Percentiles rank a stretch among this genome's conserved stretches.
Evolutionary conservation across 192 early-diverging fungal species (phyloP).

Genomic region (Spizellomyces punctatus): DNA sequence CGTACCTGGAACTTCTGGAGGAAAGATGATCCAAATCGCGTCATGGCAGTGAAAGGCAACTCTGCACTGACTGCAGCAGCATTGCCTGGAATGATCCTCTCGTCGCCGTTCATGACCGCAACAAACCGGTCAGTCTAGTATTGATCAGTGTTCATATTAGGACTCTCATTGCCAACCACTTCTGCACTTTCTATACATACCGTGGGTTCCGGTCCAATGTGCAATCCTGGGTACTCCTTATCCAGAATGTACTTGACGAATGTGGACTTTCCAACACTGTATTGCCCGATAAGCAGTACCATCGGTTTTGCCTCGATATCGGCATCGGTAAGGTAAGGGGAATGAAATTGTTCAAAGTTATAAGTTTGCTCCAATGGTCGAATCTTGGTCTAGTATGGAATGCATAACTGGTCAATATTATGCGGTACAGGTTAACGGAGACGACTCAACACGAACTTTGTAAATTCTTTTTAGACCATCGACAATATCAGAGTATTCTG

Average conservation of each 20-base stretch:
- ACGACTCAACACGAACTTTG: conserved; percentile 6
- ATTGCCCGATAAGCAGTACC: conserved; percentile 84
- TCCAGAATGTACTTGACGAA: conserved; percentile 79
- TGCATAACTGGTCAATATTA: neutral
- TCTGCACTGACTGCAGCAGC: conserved; percentile 83
- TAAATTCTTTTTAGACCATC: conserved; percentile 23
- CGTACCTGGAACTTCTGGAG: conserved; percentile 74
- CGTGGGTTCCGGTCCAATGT: conserved; percentile 82
- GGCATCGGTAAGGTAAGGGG: conserved; percentile 54
- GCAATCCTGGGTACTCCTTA: conserved; percentile 77
- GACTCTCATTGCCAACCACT: no score
- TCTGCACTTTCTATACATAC: conserved; percentile 30
- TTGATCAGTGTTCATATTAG: no score
- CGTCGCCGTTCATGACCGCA: conserved; percentile 75
- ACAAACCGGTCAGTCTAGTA: conserved; percentile 80
- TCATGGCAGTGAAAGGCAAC: conserved; percentile 75
- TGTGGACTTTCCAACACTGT: conserved; percentile 75
- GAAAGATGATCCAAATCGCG: conserved; percentile 78
- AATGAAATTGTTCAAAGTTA: conserved; percentile 33
- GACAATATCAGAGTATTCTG: conserved; percentile 20
- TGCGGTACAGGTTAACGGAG: neutral
- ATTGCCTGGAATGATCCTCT: conserved; percentile 82
- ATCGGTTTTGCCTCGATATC: conserved; percentile 88
- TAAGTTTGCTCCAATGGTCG: conserved; percentile 27
- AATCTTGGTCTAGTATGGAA: conserved; percentile 13